Conservation (phyloP, 2,329 filamentous ascomycete species). For the Alternaria sp. region DNA sequence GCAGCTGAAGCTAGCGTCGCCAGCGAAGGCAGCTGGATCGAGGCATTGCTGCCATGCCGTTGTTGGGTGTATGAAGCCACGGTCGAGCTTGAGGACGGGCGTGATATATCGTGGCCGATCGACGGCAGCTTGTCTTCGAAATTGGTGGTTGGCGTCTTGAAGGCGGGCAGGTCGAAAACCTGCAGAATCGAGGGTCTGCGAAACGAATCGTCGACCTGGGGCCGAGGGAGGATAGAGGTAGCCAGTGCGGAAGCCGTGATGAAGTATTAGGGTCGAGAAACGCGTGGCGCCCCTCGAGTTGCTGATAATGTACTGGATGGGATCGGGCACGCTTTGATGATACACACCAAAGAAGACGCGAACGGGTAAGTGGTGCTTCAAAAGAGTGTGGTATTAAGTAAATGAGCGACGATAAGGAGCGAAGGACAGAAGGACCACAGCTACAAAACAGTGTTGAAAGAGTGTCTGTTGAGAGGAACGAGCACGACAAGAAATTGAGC, state of each 20-base stretch:
- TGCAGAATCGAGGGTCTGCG: slow-evolving; percentile 60
- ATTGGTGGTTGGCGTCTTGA: slow-evolving; percentile 53
- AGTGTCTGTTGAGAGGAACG: slow-evolving; percentile 26
- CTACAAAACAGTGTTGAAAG: slow-evolving; percentile 34
- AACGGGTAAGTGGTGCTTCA: slow-evolving; percentile 16
- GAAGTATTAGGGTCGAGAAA: slow-evolving; percentile 44
- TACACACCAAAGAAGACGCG: slow-evolving; percentile 26
- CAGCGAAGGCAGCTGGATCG: slow-evolving; percentile 65
- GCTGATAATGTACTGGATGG: slow-evolving; percentile 12
- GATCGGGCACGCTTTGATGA: slow-evolving; percentile 18
- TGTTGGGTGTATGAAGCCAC: slow-evolving; percentile 54
- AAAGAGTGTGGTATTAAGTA: slow-evolving; percentile 40
- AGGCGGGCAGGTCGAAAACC: slow-evolving; percentile 56
- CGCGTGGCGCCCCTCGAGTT: slow-evolving; percentile 46
- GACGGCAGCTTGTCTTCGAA: slow-evolving; percentile 59
- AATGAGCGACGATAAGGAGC: slow-evolving; percentile 35
- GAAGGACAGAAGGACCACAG: slow-evolving; percentile 32
- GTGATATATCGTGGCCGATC: slow-evolving; percentile 60
- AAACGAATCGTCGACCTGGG: slow-evolving; percentile 64
- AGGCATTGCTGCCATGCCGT: slow-evolving; percentile 51
- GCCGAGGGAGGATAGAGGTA: slow-evolving; percentile 64
- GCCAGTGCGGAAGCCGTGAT: slow-evolving; percentile 67
- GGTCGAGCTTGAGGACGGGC: slow-evolving; percentile 62
- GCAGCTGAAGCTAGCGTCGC: slow-evolving; percentile 63
- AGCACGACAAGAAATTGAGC: slow-evolving; percentile 30